phyloP scores from a whole-genome alignment of 2,329 filamentous ascomycete species.

The Scytalidium sp. region DNA sequence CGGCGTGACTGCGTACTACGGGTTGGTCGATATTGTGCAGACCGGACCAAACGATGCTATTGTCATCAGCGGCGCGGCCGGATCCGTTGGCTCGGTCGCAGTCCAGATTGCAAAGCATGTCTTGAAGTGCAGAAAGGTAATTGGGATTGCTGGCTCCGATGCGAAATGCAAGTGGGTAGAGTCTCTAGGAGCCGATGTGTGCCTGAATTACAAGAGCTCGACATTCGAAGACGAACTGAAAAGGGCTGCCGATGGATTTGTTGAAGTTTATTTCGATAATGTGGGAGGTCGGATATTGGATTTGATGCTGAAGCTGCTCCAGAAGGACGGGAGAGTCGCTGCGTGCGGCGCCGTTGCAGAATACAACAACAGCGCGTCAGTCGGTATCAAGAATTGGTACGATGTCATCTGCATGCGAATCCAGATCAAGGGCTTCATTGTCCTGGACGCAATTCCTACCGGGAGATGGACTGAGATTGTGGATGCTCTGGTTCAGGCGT shows the following conservation, averaged over 20 bases:
- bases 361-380: too few relatives aligned
- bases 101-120: slow-evolving; percentile 76
- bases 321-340: too few relatives aligned
- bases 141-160: slow-evolving; percentile 61
- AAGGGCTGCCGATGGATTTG: slow-evolving; percentile 52
- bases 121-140: slow-evolving; percentile 55
- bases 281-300: slow-evolving; percentile 68
- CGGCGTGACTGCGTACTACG: slow-evolving; percentile 70
- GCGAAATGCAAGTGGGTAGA: slow-evolving; percentile 64
- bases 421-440: too few relatives aligned
- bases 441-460: too few relatives aligned
- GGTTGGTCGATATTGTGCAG: slow-evolving; percentile 64
- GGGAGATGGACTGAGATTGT: too few relatives aligned
- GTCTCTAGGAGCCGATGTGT: slow-evolving; percentile 61
- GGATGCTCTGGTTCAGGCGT: too few relatives aligned
- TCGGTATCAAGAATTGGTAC: too few relatives aligned
- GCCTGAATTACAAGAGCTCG: slow-evolving; percentile 65
- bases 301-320: slow-evolving; percentile 56
- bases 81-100: slow-evolving; percentile 70
- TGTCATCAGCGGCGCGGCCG: slow-evolving; percentile 71
- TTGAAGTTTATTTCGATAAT: slow-evolving; percentile 70
- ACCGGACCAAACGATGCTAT: slow-evolving; percentile 67
- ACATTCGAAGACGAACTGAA: slow-evolving; percentile 58
- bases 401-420: too few relatives aligned
- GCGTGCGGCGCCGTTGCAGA: too few relatives aligned